These are phyloP conservation scores for Suillus lakei DNA, from an alignment of 768 basidiomycete species.

Conservation along the genomic window DNA sequence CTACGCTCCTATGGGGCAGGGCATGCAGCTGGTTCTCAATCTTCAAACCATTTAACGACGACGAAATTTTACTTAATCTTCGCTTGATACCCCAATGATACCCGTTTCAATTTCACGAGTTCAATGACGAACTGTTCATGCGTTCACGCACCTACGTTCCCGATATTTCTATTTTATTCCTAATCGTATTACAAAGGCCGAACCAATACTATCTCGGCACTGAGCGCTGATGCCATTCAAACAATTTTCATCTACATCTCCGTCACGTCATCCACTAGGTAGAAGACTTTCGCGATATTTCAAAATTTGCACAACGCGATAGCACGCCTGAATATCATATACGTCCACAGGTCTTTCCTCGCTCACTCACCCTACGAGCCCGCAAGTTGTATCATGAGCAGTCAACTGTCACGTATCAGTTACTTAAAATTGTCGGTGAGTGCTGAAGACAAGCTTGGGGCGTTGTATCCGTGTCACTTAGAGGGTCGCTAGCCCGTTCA, in stretches of 20 bases:
- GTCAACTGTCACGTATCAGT: background rate
- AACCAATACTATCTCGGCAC: background rate
- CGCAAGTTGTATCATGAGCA: background rate
- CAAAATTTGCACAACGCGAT: background rate
- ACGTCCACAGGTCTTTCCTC: background rate
- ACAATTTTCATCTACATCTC: background rate
- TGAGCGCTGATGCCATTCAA: too few relatives aligned
- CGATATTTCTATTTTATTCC: background rate
- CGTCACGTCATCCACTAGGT: background rate
- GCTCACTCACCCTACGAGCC: background rate
- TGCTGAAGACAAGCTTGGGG: background rate
- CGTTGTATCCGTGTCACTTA: background rate
- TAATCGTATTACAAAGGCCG: background rate
- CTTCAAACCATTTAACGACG: background rate
- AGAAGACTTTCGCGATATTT: background rate
- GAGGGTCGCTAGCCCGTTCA: background rate
- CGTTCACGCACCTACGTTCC: too few relatives aligned
- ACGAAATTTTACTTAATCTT: background rate
- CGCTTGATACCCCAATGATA: background rate
- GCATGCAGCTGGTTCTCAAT: constrained; percentile 4
- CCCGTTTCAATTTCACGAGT: background rate
- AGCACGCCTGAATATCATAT: background rate
- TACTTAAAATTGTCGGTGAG: background rate
- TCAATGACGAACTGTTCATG: background rate
- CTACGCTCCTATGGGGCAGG: constrained; percentile 4